Evolutionary conservation across 1,284 basidiomycete species (phyloP), one percentile per base, ranked within the genome.

Genomic region (Microbotryomycetes sp.): DNA sequence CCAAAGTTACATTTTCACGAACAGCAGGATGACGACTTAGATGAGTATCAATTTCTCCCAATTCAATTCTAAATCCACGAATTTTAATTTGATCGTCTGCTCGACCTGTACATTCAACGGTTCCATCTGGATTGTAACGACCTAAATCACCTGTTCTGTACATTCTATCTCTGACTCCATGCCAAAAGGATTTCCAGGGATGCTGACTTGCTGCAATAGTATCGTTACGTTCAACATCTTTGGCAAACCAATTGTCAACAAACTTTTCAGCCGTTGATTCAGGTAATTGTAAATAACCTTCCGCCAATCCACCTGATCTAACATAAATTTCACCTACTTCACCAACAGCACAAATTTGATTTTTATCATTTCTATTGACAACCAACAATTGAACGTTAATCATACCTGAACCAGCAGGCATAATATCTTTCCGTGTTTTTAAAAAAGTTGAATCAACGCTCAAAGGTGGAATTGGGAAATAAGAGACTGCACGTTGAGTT

Each of bases 41-140:
- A 77, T 97, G 87, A 1, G 91, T 97, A 76, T 99, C 96, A 70
- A 99, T 97, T 78, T 99, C 96, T 22, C 94, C 94, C 6, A 98
- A 83, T 78, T 99, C 96, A 74, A 99, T 98, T 36, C 96, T 83
- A 86, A 99, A 99, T 6, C 96, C 96, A 65, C 96, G 89, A 76
- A 99, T 98, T 80, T 99, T 98, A 79, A 99, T 91, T 76, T 99
- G 96, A 75, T 98, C 96, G 75, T 99, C 96, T 4, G 93, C 93
- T 54, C 96, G 86, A 12, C 96, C 96, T 0, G 91, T 94, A 77
- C 96, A 98, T 76, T 98, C 96, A 19, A 99, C 96, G 46, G 84
- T 86, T 4, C 96, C 96, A 74, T 91, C 85, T 2, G 96, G 91
- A 30, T 90, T 80, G 78, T 98, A 98, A 16, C 96, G 84, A 3